These are phyloP conservation scores for Aspergillus sp. DNA, from an alignment of 2,329 filamentous ascomycete species.

Conservation along the genomic window DNA sequence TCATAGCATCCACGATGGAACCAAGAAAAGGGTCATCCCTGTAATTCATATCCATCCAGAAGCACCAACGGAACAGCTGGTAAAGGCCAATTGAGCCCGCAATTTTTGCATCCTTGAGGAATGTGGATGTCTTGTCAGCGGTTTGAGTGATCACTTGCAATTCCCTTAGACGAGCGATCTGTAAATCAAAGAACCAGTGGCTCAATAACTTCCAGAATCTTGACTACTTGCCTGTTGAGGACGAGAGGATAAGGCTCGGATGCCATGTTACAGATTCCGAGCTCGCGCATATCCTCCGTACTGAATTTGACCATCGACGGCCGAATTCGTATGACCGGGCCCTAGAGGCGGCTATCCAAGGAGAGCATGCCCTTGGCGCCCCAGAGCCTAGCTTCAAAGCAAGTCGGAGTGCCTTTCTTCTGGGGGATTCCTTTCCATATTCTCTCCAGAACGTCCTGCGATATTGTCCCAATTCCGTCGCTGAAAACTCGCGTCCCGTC, in stretches of 20 bases:
- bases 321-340: conserved; percentile 61
- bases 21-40: conserved; percentile 67
- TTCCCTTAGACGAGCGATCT: conserved; percentile 60
- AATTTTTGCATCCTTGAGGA: conserved; percentile 63
- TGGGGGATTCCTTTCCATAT: conserved; percentile 58
- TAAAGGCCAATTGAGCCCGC: conserved; percentile 61
- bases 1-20: conserved; percentile 66
- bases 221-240: conserved; percentile 79
- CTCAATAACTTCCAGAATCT: conserved; percentile 79
- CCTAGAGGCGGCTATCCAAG: conserved; percentile 61
- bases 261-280: conserved; percentile 52
- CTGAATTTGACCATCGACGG: conserved; percentile 80
- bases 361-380: conserved; percentile 78
- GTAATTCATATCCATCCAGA: conserved; percentile 62
- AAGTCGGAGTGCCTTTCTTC: conserved; percentile 54
- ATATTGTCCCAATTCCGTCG: conserved; percentile 77
- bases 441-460: conserved; percentile 53
- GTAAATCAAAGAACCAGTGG: conserved; percentile 63
- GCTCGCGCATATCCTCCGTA: conserved; percentile 47
- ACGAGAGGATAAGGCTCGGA: conserved; percentile 66
- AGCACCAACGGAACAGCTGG: conserved; percentile 58
- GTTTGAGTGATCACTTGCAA: conserved; percentile 61
- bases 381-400: conserved; percentile 71
- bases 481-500: conserved; percentile 63
- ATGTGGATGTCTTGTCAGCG: conserved; percentile 62